These are phyloP conservation scores for Santalum album DNA, from an alignment of 164 flowering plant species.

Conservation along the genomic window DNA sequence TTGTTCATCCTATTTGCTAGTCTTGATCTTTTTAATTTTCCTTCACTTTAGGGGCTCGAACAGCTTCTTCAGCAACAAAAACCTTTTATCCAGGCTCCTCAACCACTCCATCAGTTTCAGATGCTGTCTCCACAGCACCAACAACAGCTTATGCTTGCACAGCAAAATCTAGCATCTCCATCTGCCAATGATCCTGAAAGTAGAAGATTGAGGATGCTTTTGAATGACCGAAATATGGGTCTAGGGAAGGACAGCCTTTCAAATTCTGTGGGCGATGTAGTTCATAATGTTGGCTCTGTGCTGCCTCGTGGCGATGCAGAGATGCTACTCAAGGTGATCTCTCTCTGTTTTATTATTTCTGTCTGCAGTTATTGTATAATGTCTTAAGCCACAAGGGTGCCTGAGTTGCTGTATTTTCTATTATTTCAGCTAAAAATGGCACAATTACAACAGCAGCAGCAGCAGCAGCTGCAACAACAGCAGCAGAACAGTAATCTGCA, in stretches of 20 bases:
- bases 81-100: slow-evolving; percentile 74
- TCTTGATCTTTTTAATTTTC: neutral
- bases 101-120: slow-evolving; percentile 83
- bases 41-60: slow-evolving; percentile 51
- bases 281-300: slow-evolving; percentile 59
- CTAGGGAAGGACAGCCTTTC: slow-evolving; percentile 71
- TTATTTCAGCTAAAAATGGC: slow-evolving; percentile 69
- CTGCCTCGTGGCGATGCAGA: slow-evolving; percentile 77
- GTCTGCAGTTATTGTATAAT: neutral
- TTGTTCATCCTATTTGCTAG: too few relatives aligned
- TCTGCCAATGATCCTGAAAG: slow-evolving; percentile 68
- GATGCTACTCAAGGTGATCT: slow-evolving; percentile 67
- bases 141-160: slow-evolving; percentile 77
- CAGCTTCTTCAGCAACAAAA: slow-evolving; percentile 89
- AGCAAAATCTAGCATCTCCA: slow-evolving; percentile 72
- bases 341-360: neutral
- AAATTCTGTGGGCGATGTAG: slow-evolving; percentile 73
- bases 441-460: slow-evolving; percentile 56
- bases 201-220: slow-evolving; percentile 76
- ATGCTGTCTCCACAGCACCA: slow-evolving; percentile 86
- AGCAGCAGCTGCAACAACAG: slow-evolving; percentile 24
- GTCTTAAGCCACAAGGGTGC: neutral
- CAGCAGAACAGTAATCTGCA: too few relatives aligned
- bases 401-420: slow-evolving; percentile 4
- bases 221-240: slow-evolving; percentile 47